Evolutionary conservation across 2,329 filamentous ascomycete species (phyloP).

Genomic region (Rhynchosporium graminicola): DNA sequence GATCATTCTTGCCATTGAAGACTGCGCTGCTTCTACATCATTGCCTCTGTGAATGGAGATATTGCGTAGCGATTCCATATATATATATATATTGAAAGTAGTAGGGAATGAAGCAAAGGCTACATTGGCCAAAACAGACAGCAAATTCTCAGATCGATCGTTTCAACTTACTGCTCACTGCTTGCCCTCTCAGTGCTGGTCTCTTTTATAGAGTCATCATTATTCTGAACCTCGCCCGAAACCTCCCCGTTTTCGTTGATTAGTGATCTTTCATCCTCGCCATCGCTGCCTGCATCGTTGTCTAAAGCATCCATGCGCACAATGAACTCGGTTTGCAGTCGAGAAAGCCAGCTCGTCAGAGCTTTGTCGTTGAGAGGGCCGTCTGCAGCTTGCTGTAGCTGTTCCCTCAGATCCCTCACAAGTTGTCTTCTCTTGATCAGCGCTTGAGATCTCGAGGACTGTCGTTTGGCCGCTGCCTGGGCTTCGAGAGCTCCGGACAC

Average conservation of each 20-base stretch:
- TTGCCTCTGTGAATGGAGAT: not conserved
- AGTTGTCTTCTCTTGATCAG: conserved; percentile 69
- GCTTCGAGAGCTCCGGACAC: conserved; percentile 64
- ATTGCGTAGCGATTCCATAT: not conserved
- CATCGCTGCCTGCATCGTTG: conserved; percentile 27
- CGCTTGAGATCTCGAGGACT: conserved; percentile 57
- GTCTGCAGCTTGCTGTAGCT: conserved; percentile 66
- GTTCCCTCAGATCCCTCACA: conserved; percentile 71
- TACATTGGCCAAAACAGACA: not conserved
- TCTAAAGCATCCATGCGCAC: conserved; percentile 67
- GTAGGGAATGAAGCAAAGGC: not conserved
- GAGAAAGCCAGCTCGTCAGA: conserved; percentile 63
- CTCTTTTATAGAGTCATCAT: not conserved
- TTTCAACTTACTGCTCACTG: not conserved
- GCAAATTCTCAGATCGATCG: not conserved
- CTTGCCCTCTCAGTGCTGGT: not conserved
- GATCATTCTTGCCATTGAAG: not conserved
- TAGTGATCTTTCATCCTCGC: conserved; percentile 14
- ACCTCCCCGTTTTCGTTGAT: not conserved
- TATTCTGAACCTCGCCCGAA: not conserved
- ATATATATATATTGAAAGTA: not conserved
- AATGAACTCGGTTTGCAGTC: conserved; percentile 75
- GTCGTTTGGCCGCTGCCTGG: conserved; percentile 58
- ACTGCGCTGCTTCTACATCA: too few species aligned
- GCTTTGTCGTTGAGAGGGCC: conserved; percentile 65